Percentiles rank a stretch among this genome's conserved stretches.
Conservation (phyloP, 345 rosid genomes). For the Laguncularia racemosa region DNA sequence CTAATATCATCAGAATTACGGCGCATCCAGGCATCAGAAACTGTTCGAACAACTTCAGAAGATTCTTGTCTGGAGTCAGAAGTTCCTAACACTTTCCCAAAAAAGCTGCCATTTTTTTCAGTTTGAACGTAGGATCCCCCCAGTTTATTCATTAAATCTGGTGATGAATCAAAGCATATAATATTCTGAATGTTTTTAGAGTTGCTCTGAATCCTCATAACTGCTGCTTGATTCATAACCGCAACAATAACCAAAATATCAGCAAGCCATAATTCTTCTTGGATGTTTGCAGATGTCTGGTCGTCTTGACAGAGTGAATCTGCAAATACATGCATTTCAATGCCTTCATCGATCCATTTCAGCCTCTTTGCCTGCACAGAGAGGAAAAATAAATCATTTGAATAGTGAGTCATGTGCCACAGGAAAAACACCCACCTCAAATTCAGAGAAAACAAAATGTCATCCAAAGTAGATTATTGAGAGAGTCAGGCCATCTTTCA, state of each 20-base stretch:
- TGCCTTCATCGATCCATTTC: conserved; percentile 83
- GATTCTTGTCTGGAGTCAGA: conserved; percentile 29
- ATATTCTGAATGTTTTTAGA: conserved; percentile 38
- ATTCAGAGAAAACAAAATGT: not conserved
- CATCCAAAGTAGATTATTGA: not conserved
- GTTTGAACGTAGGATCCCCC: conserved; percentile 45
- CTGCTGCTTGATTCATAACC: conserved; percentile 39
- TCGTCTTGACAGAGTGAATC: conserved; percentile 26
- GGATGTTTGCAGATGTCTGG: conserved; percentile 20
- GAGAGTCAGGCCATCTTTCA: no score
- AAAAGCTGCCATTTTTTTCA: conserved; percentile 18
- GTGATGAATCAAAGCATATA: conserved; percentile 56
- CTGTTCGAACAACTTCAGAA: conserved; percentile 45
- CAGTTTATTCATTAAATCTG: conserved; percentile 39
- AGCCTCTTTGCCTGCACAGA: conserved; percentile 53
- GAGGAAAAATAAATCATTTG: not conserved
- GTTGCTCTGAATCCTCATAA: conserved; percentile 51
- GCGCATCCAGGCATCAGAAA: conserved; percentile 82
- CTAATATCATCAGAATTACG: conserved; percentile 80
- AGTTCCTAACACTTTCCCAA: conserved; percentile 23
- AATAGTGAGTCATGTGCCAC: not conserved
- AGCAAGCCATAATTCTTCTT: conserved; percentile 33
- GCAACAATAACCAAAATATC: conserved; percentile 69
- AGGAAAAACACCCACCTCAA: not conserved
- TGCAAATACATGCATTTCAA: conserved; percentile 56